Conservation (phyloP, 2,329 filamentous ascomycete genomes). For the Trichoderma lentiforme region DNA sequence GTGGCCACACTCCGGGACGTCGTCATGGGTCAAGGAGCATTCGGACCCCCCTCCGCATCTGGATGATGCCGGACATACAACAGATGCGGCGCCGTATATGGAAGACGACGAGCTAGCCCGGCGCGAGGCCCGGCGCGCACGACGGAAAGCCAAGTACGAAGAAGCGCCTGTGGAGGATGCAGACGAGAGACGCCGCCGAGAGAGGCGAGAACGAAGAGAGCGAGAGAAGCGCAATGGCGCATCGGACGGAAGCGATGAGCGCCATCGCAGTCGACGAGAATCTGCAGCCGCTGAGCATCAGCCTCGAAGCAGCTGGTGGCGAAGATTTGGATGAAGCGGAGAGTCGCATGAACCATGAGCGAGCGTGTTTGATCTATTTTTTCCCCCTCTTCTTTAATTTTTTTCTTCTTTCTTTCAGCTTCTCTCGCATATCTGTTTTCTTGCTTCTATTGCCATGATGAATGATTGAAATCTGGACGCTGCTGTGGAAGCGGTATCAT, state of each 20-base stretch:
- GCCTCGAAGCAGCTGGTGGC: constrained; percentile 59
- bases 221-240: constrained; percentile 29
- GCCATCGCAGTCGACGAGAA: constrained; percentile 40
- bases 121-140: constrained; percentile 46
- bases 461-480: background rate
- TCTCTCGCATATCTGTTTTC: background rate
- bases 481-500: background rate
- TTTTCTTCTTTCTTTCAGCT: background rate
- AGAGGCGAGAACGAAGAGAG: constrained; percentile 44
- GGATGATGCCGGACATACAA: constrained; percentile 34
- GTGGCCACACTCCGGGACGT: constrained; percentile 63
- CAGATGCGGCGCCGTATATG: constrained; percentile 33
- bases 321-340: constrained; percentile 44
- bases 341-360: constrained; percentile 9
- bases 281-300: constrained; percentile 44
- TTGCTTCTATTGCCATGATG: background rate
- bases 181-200: constrained; percentile 42
- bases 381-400: background rate
- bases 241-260: constrained; percentile 46
- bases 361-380: constrained; percentile 7
- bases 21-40: constrained; percentile 64
- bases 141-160: constrained; percentile 43
- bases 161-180: constrained; percentile 42
- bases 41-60: constrained; percentile 53
- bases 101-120: constrained; percentile 51